Conservation (phyloP, 192 early-diverging fungal species). For the Pilobolus umbonatus region DNA sequence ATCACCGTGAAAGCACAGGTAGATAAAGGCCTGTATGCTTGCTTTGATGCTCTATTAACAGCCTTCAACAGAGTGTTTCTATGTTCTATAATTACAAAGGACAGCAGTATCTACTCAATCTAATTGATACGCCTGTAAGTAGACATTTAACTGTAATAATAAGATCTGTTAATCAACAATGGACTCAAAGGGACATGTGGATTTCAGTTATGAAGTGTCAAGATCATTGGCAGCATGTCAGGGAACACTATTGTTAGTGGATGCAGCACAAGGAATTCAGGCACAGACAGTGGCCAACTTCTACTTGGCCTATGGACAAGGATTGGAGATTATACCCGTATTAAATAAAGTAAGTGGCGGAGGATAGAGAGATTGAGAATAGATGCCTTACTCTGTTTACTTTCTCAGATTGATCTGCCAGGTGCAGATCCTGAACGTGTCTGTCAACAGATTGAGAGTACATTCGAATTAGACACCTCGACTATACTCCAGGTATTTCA, state of each 20-base stretch:
- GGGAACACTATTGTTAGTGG: conserved; percentile 87
- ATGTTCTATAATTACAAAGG: conserved; percentile 89
- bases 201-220: conserved; percentile 96
- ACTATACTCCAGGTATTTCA: conserved; percentile 44
- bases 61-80: conserved; percentile 64
- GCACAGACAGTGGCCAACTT: conserved; percentile 99
- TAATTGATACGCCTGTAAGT: conserved; percentile 91
- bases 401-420: conserved; percentile 82
- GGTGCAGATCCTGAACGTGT: conserved; percentile 79
- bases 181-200: conserved; percentile 64
- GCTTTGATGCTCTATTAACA: background rate
- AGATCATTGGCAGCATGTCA: conserved; percentile 92
- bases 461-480: conserved; percentile 77
- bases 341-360: conserved; percentile 70
- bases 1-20: conserved; percentile 98
- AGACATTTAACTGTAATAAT: background rate
- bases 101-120: conserved; percentile 81
- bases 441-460: conserved; percentile 71
- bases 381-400: no score
- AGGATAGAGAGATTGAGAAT: no score
- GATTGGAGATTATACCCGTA: conserved; percentile 81
- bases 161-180: background rate
- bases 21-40: background rate
- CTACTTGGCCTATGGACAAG: conserved; percentile 86
- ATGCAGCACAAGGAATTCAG: conserved; percentile 93